Percentiles rank a stretch among this genome's conserved stretches.
Conservation (phyloP, 2,329 filamentous ascomycete genomes). For the Cladosporium velox region DNA sequence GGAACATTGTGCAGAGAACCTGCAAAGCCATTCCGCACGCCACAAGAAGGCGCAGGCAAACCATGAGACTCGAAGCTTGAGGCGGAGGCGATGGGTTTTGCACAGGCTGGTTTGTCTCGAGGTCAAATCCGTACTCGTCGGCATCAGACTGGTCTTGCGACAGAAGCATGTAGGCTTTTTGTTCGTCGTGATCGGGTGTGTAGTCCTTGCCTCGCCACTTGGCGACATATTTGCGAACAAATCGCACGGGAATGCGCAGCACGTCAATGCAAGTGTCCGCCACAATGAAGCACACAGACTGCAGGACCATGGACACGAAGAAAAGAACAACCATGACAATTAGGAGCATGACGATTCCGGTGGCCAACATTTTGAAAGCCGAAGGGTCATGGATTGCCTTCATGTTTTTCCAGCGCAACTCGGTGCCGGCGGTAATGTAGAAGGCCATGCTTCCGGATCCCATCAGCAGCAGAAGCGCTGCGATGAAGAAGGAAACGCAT, state of each 20-base stretch:
- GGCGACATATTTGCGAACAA: not conserved
- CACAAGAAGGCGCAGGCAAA: slow-evolving; percentile 9
- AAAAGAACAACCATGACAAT: slow-evolving; percentile 19
- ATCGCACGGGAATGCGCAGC: slow-evolving; percentile 4
- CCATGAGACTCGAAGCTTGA: slow-evolving; percentile 7
- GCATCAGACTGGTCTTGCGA: slow-evolving; percentile 16
- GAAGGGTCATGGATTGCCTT: slow-evolving; percentile 20
- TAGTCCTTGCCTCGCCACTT: slow-evolving; percentile 19
- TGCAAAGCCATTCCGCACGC: slow-evolving; percentile 15
- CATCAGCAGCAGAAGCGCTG: slow-evolving; percentile 19
- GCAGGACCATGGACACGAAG: slow-evolving; percentile 13
- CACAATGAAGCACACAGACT: slow-evolving; percentile 12
- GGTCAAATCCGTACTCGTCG: slow-evolving; percentile 17
- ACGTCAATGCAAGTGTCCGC: slow-evolving; percentile 16
- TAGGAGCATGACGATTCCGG: slow-evolving; percentile 17
- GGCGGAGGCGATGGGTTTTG: not conserved
- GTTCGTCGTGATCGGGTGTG: slow-evolving; percentile 4
- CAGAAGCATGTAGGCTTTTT: slow-evolving; percentile 15
- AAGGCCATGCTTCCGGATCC: slow-evolving; percentile 18
- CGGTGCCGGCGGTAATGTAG: slow-evolving; percentile 16
- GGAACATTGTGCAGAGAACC: slow-evolving; percentile 20
- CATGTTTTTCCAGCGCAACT: slow-evolving; percentile 20
- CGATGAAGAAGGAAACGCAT: slow-evolving; percentile 9
- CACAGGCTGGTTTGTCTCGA: slow-evolving; percentile 11
- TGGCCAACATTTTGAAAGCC: slow-evolving; percentile 20